A percentile compares a stretch with the other conserved stretches of the same genome.
phyloP scores from a whole-genome alignment of 768 basidiomycete species.

The Ramaria rubella region DNA sequence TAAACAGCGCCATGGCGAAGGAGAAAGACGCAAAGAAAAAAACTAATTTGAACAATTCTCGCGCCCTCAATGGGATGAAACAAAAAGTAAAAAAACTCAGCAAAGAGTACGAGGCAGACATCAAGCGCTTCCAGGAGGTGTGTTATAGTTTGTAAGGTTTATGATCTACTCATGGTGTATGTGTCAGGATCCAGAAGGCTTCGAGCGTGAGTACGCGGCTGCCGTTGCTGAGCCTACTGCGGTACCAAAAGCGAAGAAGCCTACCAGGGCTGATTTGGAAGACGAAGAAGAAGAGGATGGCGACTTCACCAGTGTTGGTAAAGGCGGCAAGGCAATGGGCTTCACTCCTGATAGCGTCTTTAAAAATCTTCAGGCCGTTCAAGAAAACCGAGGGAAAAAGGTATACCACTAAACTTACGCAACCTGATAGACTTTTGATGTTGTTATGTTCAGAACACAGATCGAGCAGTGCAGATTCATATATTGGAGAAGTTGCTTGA shows the following conservation, averaged over 20 bases:
- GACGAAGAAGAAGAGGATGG: slow-evolving; percentile 46
- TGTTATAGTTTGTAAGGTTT: slow-evolving; percentile 17
- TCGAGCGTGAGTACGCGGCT: slow-evolving; percentile 67
- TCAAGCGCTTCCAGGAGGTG: slow-evolving; percentile 76
- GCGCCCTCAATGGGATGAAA: slow-evolving; percentile 94
- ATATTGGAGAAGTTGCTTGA: slow-evolving; percentile 82
- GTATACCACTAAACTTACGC: too few relatives aligned
- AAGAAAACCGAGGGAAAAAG: slow-evolving; percentile 96
- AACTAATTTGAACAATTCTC: slow-evolving; percentile 91
- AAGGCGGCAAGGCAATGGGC: slow-evolving; percentile 77
- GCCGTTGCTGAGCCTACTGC: slow-evolving; percentile 39
- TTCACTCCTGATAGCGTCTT: slow-evolving; percentile 83
- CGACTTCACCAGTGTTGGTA: slow-evolving; percentile 86
- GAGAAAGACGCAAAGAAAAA: slow-evolving; percentile 95
- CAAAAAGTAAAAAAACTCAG: slow-evolving; percentile 90
- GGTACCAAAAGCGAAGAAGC: slow-evolving; percentile 29
- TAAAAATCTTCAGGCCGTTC: slow-evolving; percentile 84
- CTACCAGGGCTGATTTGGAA: slow-evolving; percentile 26
- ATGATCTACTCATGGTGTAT: background rate
- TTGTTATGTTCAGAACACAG: slow-evolving; percentile 96
- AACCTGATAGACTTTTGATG: too few relatives aligned
- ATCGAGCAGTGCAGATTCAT: slow-evolving; percentile 89
- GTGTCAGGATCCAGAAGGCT: slow-evolving; percentile 78
- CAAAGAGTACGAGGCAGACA: slow-evolving; percentile 81
- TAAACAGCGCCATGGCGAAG: slow-evolving; percentile 67